These are phyloP conservation scores for Schrenkiella parvula DNA, from an alignment of 345 rosid genomes.

Conservation along the genomic window DNA sequence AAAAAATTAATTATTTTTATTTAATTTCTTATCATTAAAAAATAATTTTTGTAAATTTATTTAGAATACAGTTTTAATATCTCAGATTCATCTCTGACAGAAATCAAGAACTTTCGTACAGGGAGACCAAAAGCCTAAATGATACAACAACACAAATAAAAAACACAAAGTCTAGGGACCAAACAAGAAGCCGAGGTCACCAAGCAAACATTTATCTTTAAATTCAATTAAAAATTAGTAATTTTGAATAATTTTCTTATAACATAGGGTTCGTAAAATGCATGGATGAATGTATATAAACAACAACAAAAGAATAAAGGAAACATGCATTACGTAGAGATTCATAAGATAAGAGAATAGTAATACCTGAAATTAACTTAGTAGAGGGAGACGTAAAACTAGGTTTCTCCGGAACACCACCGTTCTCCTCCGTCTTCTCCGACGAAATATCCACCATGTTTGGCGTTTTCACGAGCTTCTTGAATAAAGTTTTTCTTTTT, in stretches of 20 bases:
- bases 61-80: too few species aligned
- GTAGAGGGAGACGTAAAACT: not conserved
- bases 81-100: too few species aligned
- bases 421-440: constrained; percentile 14
- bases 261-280: not conserved
- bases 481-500: not conserved
- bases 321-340: not conserved
- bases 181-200: too few species aligned
- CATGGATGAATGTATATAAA: not conserved
- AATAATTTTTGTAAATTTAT: too few species aligned
- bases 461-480: not conserved
- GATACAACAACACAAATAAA: too few species aligned
- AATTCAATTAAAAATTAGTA: too few species aligned
- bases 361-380: not conserved
- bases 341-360: not conserved
- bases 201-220: too few species aligned
- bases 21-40: too few species aligned
- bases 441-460: not conserved
- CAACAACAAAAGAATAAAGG: not conserved
- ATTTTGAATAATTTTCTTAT: not conserved
- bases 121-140: too few species aligned
- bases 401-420: not conserved
- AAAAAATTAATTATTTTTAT: too few species aligned
- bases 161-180: too few species aligned
- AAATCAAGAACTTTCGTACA: too few species aligned